Base-by-base conservation (phyloP, 306 rosid genomes). In the Vigna unguiculata region DNA sequence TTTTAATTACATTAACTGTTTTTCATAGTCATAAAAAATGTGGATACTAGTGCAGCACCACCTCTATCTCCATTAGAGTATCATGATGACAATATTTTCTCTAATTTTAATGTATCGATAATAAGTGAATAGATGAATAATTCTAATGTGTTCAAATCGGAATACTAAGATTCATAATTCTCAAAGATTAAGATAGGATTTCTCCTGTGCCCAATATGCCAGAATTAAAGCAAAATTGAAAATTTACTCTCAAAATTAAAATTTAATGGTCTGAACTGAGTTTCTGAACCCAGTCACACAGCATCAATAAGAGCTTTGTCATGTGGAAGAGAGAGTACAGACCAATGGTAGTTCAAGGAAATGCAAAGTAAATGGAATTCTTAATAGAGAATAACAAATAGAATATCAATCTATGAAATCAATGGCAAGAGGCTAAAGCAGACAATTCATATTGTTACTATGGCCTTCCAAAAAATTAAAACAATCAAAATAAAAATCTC, bases 401-500 rank as follows among this genome's bases (percentile, higher is more conserved):
- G n/a, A 45, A 22, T 24, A 66, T 30, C 61, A 80, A 19, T 54
- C 69, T 47, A 64, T 28, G 17, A 73, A 66, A 34, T 34, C 24
- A 68, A 74, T 36, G 64, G 64, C 58, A n/a, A 30, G 38, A 55
- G 40, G 48, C 52, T 25, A 69, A 28, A 64, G 59, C 63, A 55
- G 25, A 64, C 12, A 57, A 30, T 3, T 40, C 69, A 40, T 38
- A 25, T 3, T 48, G 72, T 19, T 61, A 40, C 72, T 60, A 59
- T 64, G 41, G 48, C 72, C 57, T 58, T 72, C 4, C 17, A 51
- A 78, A 57, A 49, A 32, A 48, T 21, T 43, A 62, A 72, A 79
- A 45, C 20, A 17, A 51, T 48, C 1, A 36, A 38, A 36, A 12
- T 7, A 12, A 69, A 25, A 48, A 28, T 19, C 69, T 71, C 80